A percentile compares a stretch with the other conserved stretches of the same genome.
Conservation (phyloP, 306 rosid species). For the Cyamopsis tetragonoloba region DNA sequence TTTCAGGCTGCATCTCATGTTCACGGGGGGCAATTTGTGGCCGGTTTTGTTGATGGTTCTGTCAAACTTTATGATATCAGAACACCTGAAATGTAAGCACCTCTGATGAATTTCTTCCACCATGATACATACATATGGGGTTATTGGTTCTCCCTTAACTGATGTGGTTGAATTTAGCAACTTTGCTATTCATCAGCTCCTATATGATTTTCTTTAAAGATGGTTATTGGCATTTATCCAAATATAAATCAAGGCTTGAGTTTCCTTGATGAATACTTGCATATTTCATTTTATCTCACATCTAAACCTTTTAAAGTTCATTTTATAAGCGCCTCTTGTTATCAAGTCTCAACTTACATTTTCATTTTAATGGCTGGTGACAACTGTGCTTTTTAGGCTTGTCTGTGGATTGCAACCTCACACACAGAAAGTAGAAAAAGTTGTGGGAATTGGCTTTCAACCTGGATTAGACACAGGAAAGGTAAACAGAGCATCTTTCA, state of each 20-base stretch:
- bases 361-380: slow-evolving; percentile 13
- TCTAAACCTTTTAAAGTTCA: neutral
- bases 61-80: slow-evolving; percentile 86
- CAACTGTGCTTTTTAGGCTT: slow-evolving; percentile 50
- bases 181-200: neutral
- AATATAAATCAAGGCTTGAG: slow-evolving; percentile 1
- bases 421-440: slow-evolving; percentile 63
- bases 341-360: neutral
- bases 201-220: neutral
- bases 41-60: slow-evolving; percentile 92
- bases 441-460: slow-evolving; percentile 94
- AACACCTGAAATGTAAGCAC: slow-evolving; percentile 77
- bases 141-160: neutral
- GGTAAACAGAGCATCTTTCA: slow-evolving; percentile 43
- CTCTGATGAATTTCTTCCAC: slow-evolving; percentile 12
- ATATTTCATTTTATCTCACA: neutral
- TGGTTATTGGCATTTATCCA: neutral
- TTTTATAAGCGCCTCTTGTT: neutral
- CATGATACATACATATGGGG: neutral
- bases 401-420: slow-evolving; percentile 75
- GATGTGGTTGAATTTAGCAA: slow-evolving; percentile 8
- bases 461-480: slow-evolving; percentile 91
- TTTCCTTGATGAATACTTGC: neutral
- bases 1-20: slow-evolving; percentile 94
- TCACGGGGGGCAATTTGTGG: slow-evolving; percentile 90